Percentiles rank a stretch among this genome's conserved stretches.
phyloP scores from a whole-genome alignment of 352 stramenopile genomes.

The Pythium rhizo-oryzae region DNA sequence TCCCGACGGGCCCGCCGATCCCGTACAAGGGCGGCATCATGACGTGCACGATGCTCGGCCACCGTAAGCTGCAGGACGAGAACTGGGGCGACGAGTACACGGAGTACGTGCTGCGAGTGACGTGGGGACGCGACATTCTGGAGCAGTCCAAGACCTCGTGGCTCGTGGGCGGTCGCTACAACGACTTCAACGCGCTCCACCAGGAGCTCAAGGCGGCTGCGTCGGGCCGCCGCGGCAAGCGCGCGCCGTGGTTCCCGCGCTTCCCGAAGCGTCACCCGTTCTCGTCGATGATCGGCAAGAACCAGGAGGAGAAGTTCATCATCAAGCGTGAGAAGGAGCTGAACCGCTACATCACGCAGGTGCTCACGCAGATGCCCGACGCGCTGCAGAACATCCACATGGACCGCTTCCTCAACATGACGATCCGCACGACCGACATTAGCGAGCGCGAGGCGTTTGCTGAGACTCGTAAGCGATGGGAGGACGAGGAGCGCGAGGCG shows the following conservation, averaged over 20 bases:
- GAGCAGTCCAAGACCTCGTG: slow-evolving; percentile 89
- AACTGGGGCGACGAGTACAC: slow-evolving; percentile 92
- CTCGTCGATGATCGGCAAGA: slow-evolving; percentile 91
- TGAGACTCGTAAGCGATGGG: slow-evolving; percentile 85
- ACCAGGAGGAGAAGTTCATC: slow-evolving; percentile 91
- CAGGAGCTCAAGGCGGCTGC: slow-evolving; percentile 88
- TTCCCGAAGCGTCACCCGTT: slow-evolving; percentile 91
- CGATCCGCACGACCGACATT: slow-evolving; percentile 85
- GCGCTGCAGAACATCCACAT: slow-evolving; percentile 88
- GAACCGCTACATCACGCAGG: slow-evolving; percentile 91
- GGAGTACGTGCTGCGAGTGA: slow-evolving; percentile 88
- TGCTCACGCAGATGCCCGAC: slow-evolving; percentile 91
- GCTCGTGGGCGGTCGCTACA: slow-evolving; percentile 88
- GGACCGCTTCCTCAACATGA: slow-evolving; percentile 90
- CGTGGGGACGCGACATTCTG: slow-evolving; percentile 87
- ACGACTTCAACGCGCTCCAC: slow-evolving; percentile 90
- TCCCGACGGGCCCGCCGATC: slow-evolving; percentile 88
- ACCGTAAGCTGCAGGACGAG: slow-evolving; percentile 88
- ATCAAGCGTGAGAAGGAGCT: slow-evolving; percentile 92
- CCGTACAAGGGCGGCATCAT: slow-evolving; percentile 91
- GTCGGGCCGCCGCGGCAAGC: slow-evolving; percentile 83
- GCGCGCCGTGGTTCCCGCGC: slow-evolving; percentile 87
- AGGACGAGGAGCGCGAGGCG: slow-evolving; percentile 88
- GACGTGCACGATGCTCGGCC: slow-evolving; percentile 88
- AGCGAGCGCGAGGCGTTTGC: slow-evolving; percentile 88